Evolutionary conservation across 1,284 basidiomycete genomes (phyloP).

Genomic region (Meira miltonrushii): DNA sequence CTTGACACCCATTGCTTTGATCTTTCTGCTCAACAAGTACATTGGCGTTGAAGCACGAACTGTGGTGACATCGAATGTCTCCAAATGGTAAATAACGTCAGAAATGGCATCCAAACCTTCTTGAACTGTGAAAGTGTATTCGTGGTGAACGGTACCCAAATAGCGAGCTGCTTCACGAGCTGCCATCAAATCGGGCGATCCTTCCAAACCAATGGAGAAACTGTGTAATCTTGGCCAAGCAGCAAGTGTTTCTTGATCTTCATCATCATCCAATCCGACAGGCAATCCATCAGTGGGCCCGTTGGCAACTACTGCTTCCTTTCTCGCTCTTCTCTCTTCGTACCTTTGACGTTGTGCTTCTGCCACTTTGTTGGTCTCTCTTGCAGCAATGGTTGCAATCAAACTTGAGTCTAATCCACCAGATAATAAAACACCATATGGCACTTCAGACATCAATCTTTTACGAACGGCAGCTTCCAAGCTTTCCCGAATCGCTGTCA

Average conservation of each 20-base stretch:
- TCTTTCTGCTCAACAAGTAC: constrained; percentile 94
- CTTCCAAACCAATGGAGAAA: constrained; percentile 91
- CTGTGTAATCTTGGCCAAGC: constrained; percentile 97
- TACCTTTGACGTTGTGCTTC: constrained; percentile 57
- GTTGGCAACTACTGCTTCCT: constrained; percentile 39
- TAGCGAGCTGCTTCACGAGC: constrained; percentile 89
- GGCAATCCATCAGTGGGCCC: constrained; percentile 14
- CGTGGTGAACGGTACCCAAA: constrained; percentile 92
- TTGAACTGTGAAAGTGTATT: constrained; percentile 97
- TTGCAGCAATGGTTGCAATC: constrained; percentile 91
- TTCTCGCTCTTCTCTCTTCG: constrained; percentile 54
- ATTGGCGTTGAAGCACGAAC: constrained; percentile 95
- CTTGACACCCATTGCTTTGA: constrained; percentile 99
- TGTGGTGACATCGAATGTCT: constrained; percentile 98
- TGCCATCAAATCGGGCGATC: constrained; percentile 90
- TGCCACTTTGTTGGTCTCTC: constrained; percentile 83
- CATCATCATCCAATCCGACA: constrained; percentile 48
- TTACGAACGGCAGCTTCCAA: constrained; percentile 91
- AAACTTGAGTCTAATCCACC: constrained; percentile 94
- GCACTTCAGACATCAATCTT: constrained; percentile 96
- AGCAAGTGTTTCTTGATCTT: constrained; percentile 55
- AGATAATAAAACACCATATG: constrained; percentile 91
- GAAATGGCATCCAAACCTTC: constrained; percentile 96
- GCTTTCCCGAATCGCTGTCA: constrained; percentile 61
- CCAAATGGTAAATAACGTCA: constrained; percentile 96